These are phyloP conservation scores for Kodamaea alishanica DNA, from an alignment of 1,139 yeast genomes.

Conservation along the genomic window DNA sequence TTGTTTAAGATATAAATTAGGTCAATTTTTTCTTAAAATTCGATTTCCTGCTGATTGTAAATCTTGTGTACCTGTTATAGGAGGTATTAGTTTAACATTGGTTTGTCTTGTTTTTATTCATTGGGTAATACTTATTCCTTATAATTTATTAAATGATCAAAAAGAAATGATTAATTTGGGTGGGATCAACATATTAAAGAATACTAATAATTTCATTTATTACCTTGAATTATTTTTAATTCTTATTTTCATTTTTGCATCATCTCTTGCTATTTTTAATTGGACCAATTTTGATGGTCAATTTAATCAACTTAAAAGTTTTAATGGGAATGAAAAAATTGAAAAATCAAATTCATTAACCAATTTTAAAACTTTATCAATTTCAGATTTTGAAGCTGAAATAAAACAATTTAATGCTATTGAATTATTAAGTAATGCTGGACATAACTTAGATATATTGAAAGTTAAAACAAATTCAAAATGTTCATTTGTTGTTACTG, in stretches of 20 bases:
- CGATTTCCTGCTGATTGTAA: constrained; percentile 23
- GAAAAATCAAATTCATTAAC: constrained; percentile 2
- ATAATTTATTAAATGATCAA: constrained; percentile 19
- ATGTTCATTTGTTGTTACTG: constrained; percentile 60
- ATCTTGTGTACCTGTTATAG: constrained; percentile 5
- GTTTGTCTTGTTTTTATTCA: constrained; percentile 20
- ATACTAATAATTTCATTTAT: constrained; percentile 25
- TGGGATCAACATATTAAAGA: constrained; percentile 15
- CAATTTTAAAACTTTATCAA: constrained; percentile 7
- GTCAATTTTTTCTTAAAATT: constrained; percentile 34
- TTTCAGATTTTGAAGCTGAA: constrained; percentile 18
- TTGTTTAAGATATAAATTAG: constrained; percentile 28
- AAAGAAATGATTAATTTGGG: constrained; percentile 17
- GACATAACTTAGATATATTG: constrained; percentile 62
- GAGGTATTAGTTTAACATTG: constrained; percentile 14
- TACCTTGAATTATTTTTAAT: constrained; percentile 31
- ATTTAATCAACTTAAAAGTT: constrained; percentile 1
- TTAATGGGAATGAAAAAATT: neutral
- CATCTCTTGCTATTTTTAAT: constrained; percentile 28
- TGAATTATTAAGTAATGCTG: constrained; percentile 41
- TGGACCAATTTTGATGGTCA: constrained; percentile 14
- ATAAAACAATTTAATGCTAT: constrained; percentile 35
- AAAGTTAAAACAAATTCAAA: constrained; percentile 52
- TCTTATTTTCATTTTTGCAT: constrained; percentile 26
- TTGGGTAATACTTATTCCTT: constrained; percentile 30